phyloP scores from a whole-genome alignment of 2,329 filamentous ascomycete genomes.

The Colletotrichum orchidophilum region DNA sequence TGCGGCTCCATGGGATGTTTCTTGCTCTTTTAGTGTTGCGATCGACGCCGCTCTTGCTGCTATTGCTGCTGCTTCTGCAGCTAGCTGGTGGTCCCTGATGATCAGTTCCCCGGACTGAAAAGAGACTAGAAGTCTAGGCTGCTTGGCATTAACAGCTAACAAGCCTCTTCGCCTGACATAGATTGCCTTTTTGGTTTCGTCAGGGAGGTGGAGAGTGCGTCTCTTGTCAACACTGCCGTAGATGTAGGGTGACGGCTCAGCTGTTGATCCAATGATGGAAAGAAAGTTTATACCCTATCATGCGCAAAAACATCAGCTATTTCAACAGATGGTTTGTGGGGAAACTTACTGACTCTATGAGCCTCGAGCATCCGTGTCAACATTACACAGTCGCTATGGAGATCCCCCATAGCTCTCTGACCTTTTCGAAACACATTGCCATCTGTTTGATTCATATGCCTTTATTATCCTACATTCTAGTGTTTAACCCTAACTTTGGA shows the following conservation, averaged over 20 bases:
- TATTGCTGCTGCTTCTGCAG: neutral
- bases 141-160: neutral
- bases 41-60: neutral
- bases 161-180: neutral
- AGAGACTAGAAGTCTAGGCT: neutral
- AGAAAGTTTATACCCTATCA: no score
- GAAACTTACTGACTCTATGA: no score
- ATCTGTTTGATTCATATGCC: conserved; percentile 3
- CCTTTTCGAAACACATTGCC: neutral
- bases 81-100: neutral
- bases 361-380: no score
- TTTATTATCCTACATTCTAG: neutral
- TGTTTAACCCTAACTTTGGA: no score
- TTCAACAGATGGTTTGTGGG: no score
- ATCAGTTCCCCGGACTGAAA: neutral
- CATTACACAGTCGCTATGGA: neutral
- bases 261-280: no score
- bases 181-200: neutral
- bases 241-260: no score
- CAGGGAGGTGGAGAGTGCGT: no score
- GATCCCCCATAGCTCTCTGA: neutral
- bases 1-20: neutral
- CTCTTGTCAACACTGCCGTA: no score
- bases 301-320: no score
- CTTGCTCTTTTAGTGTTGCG: neutral